Conservation (phyloP, 768 basidiomycete genomes). For the Leccinum sublutescens region DNA sequence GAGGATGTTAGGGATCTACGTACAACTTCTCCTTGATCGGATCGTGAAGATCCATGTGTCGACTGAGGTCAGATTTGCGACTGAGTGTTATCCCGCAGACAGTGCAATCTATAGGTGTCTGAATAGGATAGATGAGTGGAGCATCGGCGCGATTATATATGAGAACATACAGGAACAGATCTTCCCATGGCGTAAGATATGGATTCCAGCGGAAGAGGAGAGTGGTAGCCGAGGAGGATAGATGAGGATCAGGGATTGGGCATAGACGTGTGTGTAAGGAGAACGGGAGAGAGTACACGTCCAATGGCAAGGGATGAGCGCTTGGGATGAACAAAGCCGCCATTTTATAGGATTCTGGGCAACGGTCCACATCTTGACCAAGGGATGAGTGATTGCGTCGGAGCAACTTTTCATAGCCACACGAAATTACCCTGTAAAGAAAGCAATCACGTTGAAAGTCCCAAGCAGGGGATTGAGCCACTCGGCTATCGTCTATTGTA, state of each 20-base stretch:
- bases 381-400: constrained; percentile 27
- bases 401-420: constrained; percentile 15
- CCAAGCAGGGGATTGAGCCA: constrained; percentile 23
- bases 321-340: constrained; percentile 1
- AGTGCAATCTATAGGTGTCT: neutral
- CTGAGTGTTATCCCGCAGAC: constrained; percentile 17
- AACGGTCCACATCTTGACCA: constrained; percentile 12
- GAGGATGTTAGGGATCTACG: constrained; percentile 2
- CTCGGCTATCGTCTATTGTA: constrained; percentile 18
- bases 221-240: neutral
- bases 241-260: neutral
- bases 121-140: neutral
- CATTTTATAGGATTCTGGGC: constrained; percentile 21
- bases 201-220: neutral
- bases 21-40: constrained; percentile 25
- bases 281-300: neutral
- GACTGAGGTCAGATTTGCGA: constrained; percentile 26
- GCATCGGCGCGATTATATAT: neutral
- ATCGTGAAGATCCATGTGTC: constrained; percentile 29
- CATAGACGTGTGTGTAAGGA: neutral
- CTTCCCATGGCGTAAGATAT: neutral
- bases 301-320: neutral
- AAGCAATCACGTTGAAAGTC: constrained; percentile 21
- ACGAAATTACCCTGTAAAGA: constrained; percentile 17
- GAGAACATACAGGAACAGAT: neutral